Base-by-base conservation (phyloP, 73 alveolate genomes). In the Paramecium bursaria region DNA sequence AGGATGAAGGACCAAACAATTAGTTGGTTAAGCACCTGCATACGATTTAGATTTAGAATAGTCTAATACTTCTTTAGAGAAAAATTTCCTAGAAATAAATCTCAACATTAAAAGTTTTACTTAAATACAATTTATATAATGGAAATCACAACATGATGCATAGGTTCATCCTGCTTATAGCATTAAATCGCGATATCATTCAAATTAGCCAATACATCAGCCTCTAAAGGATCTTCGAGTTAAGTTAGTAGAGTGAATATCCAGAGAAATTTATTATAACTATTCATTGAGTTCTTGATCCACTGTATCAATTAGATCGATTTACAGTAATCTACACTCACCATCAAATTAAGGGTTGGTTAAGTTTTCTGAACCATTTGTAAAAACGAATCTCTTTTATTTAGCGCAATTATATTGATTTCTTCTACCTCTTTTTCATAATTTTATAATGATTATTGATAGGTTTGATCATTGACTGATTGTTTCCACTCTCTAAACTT, bases 1-100 rank as follows among this genome's bases (percentile, higher is more conserved):
- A 1, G 88, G 88, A 50, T 75, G 88, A 47, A 75, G 47, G 74
- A 75, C 79, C 60, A 75, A 33, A 30, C 73, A 51, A 50, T 75
- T 75, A 27, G 61, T n/a, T 11, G 48, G 22, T 13, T 74, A n/a
- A 46, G 48, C 55, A 4, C 46, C 11, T 10, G 27, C 21, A 26
- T 51, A 9, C 27, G 10, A 22, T 21, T 51, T 51, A 11, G 76
- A 50, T 30, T 57, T 57, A 3, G 76, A 48, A 29, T 30, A 57
- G 33, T 57, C 76, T 3, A 57, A 29, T 23, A 57, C 33, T 57
- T 57, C 76, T 57, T 57, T 57, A 15, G 52, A 57, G 52, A 29
- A 57, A 17, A 48, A 9, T 30, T 57, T 30, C 76, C 27, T 51
- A 22, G 17, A 9, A 0, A 51, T 51, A 9, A n/a, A n/a, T n/a